A percentile compares a stretch with the other conserved stretches of the same genome.
Evolutionary conservation across 2,329 filamentous ascomycete genomes (phyloP).

Genomic region (Aureobasidium sp.): DNA sequence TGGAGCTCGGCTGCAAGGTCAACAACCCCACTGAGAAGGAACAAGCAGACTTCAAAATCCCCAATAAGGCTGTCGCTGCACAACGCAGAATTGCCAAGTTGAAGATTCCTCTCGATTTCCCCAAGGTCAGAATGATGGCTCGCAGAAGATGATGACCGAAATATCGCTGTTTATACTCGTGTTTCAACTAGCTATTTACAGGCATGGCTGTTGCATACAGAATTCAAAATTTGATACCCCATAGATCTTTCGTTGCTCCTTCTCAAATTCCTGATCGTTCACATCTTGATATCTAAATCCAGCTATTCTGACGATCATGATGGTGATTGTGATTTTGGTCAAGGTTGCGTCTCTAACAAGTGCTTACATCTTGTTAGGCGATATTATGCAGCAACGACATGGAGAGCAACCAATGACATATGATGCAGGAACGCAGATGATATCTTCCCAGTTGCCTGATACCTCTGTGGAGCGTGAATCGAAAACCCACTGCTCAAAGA

Average conservation of each 20-base stretch:
- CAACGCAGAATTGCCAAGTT: slow-evolving; percentile 63
- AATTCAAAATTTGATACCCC: neutral
- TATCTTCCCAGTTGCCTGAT: neutral
- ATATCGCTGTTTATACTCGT: neutral
- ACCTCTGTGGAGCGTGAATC: too few relatives aligned
- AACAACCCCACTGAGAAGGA: slow-evolving; percentile 41
- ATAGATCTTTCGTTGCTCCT: neutral
- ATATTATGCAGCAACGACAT: neutral
- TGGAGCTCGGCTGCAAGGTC: slow-evolving; percentile 66
- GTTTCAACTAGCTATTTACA: neutral
- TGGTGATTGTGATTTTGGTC: neutral
- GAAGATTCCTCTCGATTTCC: slow-evolving; percentile 74
- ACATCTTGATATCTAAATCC: neutral
- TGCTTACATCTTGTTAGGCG: neutral
- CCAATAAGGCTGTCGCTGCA: slow-evolving; percentile 51
- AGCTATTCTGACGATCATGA: neutral
- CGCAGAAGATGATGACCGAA: slow-evolving; percentile 22
- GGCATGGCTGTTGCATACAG: neutral
- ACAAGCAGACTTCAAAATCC: slow-evolving; percentile 46
- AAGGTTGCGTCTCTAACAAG: neutral
- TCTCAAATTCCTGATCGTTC: too few relatives aligned
- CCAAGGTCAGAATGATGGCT: slow-evolving; percentile 49
- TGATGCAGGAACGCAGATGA: neutral
- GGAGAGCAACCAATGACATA: too few relatives aligned
- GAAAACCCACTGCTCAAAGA: too few relatives aligned